Conservation (phyloP, 306 rosid genomes). For the Astragalus glycyphyllos region DNA sequence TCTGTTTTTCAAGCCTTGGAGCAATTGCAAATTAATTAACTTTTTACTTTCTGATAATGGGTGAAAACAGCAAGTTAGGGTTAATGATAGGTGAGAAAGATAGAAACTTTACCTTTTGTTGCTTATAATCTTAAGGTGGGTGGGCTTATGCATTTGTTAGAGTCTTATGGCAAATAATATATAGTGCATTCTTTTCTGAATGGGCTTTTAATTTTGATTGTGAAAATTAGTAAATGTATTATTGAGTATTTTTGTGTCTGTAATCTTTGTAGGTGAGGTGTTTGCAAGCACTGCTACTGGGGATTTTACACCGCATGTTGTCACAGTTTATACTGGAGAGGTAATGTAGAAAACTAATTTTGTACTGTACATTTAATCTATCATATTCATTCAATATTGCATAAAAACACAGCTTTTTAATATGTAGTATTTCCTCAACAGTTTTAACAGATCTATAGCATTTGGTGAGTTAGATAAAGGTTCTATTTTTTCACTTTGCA, state of each 20-base stretch:
- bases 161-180: neutral
- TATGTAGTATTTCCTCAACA: neutral
- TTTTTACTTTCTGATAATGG: conserved; percentile 18
- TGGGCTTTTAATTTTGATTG: neutral
- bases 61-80: conserved; percentile 27
- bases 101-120: conserved; percentile 35
- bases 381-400: no score
- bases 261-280: conserved; percentile 63
- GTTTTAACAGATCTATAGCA: conserved; percentile 31
- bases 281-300: conserved; percentile 64
- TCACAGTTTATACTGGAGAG: conserved; percentile 77
- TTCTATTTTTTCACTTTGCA: conserved; percentile 47
- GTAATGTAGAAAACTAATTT: conserved; percentile 46
- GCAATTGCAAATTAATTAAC: neutral
- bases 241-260: conserved; percentile 35
- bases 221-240: conserved; percentile 27
- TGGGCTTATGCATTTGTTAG: neutral
- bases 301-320: conserved; percentile 75
- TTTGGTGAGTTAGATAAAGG: conserved; percentile 33
- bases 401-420: no score
- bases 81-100: neutral
- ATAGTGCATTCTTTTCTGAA: neutral
- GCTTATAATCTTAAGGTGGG: conserved; percentile 23
- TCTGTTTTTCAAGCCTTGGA: neutral
- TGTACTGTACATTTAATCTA: no score